Evolutionary conservation across 2,329 filamentous ascomycete genomes (phyloP), one percentile per base, ranked within the genome.

Genomic region (Penicillium corylophilum): DNA sequence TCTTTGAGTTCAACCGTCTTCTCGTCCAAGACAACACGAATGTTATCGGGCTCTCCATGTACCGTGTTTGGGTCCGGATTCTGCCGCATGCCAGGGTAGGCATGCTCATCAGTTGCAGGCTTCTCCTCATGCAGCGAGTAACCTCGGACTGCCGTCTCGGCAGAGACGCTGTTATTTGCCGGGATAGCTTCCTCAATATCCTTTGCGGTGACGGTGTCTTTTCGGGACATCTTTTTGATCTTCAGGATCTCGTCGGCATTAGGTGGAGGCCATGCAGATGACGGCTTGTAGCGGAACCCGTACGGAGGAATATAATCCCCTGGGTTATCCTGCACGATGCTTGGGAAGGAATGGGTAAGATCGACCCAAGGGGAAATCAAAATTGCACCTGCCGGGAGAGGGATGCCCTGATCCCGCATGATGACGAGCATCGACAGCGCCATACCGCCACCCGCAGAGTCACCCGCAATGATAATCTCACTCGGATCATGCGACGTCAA

Each of bases 341-440:
- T 96, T 0, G 94, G 94, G 58, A 97, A 97, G 0, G 92, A 96
- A 68, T 97, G 93, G 0, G 90, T 95, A 47, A 97, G 75, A 68
- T 99, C 94, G 8, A 93, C 91, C 94, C 94, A 99, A 0, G 94
- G 94, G 44, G 90, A 96, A 46, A 97, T 89, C 36, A 97, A 77
- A 40, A 97, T 86, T 4, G 88, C 92, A 1, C 94, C 94, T 2
- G 94, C 92, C 1, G 94, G 94, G 23, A 96, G 72, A 5, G 93
- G 88, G 13, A 96, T 77, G 0, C 86, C 87, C 67, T 88, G 87
- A 65, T 97, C 92, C 56, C 94, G 85, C 55, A 97, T 72, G 2
- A 85, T 82, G 26, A 95, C 87, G 48, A 99, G 73, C 72, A 96
- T 79, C 66, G 77, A 88, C 59, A 96, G 61, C 0, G 92, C 82